Base-by-base conservation (phyloP, 2,329 filamentous ascomycete species). In the Cytospora schulzeri region DNA sequence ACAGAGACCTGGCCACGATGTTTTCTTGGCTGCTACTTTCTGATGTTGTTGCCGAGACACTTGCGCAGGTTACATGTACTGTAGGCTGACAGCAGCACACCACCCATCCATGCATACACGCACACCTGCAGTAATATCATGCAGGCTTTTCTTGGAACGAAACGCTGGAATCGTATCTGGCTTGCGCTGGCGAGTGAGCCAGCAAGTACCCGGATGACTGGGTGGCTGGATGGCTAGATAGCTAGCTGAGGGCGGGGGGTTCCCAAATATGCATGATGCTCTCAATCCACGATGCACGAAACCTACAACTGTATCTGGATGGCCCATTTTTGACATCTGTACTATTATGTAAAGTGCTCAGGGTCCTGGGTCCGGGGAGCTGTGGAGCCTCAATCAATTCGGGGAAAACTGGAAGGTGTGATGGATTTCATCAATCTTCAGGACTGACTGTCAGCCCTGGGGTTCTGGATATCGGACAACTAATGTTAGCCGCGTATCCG, bases 381-480 rank as follows among this genome's bases (percentile, higher is more conserved):
- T 29, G 59, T 61, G 59, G 59, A 29, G 51, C 52, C n/a, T 55
- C 51, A n/a, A 35, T 24, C 59, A 41, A 35, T 33, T 53, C 28
- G 59, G 51, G 51, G 31, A 19, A 17, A 38, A 38, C 17, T n/a
- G 15, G 17, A 41, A 26, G 38, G 35, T 54, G 50, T 41, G 38
- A 45, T 15, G n/a, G 28, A 19, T 28, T 19, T 38, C 41, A 29
- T 17, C 17, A 29, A 31, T 31, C 29, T 31, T 31, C n/a, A n/a
- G n/a, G n/a, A n/a, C n/a, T n/a, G n/a, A n/a, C n/a, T n/a, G n/a
- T n/a, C n/a, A 33, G 31, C 31, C 12, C 31, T 33, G 31, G 31
- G 31, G 12, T 33, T 33, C 31, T 33, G 31, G 6, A 33, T 6
- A 33, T 35, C 14, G 31, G 11, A 11, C 28, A 54, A 5, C 28